Percentiles rank a stretch among this genome's conserved stretches.
These are phyloP conservation scores for Verticillium tricorpus DNA, from an alignment of 2,329 filamentous ascomycete species.

Conservation along the genomic window DNA sequence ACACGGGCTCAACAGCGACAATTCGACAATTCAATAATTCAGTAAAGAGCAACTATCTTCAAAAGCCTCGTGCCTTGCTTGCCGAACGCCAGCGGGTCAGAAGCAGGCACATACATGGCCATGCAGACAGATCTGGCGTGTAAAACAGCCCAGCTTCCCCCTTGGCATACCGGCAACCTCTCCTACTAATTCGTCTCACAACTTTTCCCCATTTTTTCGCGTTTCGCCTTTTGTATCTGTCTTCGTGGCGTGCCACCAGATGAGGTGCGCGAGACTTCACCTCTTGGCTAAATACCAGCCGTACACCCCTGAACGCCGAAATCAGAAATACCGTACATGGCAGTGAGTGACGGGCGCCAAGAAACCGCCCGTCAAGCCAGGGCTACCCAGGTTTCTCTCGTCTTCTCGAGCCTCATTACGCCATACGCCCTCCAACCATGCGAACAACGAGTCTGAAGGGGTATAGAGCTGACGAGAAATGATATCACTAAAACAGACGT, in stretches of 20 bases:
- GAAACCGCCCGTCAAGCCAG: not conserved
- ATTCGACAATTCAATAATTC: no score
- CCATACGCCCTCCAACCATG: not conserved
- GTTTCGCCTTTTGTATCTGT: not conserved
- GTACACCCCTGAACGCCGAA: not conserved
- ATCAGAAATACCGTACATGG: not conserved
- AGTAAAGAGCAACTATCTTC: not conserved
- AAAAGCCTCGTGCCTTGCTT: not conserved
- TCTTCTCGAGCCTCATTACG: not conserved
- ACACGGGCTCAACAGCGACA: no score
- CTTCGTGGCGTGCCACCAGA: not conserved
- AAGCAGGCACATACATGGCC: not conserved
- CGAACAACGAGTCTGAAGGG: not conserved
- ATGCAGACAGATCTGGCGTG: not conserved
- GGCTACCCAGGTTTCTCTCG: not conserved
- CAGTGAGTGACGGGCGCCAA: not conserved
- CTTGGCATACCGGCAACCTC: not conserved
- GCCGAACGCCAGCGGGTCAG: not conserved
- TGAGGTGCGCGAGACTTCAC: not conserved
- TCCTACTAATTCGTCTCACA: not conserved
- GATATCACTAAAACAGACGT: not conserved
- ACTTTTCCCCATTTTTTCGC: not conserved
- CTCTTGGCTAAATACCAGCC: not conserved
- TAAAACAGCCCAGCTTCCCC: not conserved
- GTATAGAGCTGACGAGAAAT: not conserved